Conservation (phyloP, 257 asterid genomes). For the Handroanthus guayacan region DNA sequence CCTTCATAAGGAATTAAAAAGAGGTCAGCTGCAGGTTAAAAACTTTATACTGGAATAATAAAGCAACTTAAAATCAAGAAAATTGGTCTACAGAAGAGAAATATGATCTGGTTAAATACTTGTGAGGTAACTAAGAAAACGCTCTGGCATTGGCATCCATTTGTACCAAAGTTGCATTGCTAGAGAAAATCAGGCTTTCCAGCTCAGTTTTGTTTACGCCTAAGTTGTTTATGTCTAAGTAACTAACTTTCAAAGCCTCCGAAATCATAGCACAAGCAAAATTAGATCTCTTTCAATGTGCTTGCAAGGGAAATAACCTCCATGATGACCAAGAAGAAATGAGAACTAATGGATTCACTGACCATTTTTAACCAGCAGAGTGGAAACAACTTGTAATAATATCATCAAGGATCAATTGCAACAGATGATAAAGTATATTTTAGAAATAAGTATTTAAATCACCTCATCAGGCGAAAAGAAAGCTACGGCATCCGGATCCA, state of each 20-base stretch:
- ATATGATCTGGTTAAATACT: background rate
- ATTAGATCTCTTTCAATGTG: background rate
- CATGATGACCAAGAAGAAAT: background rate
- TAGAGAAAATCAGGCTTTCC: conserved; percentile 11
- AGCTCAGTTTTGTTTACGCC: background rate
- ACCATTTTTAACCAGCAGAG: conserved; percentile 8
- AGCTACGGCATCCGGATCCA: conserved; percentile 87
- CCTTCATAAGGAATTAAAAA: conserved; percentile 55
- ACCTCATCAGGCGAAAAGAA: conserved; percentile 98
- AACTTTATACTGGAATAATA: conserved; percentile 10
- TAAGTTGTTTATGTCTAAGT: background rate
- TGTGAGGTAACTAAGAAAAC: conserved; percentile 14
- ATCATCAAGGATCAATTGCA: conserved; percentile 23
- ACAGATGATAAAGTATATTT: conserved; percentile 8
- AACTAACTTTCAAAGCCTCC: background rate
- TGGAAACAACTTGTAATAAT: conserved; percentile 18
- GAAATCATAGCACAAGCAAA: conserved; percentile 18
- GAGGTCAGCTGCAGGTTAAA: conserved; percentile 42
- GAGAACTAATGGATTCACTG: background rate
- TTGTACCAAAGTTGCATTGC: conserved; percentile 24
- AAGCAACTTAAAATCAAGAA: background rate
- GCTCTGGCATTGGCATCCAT: conserved; percentile 25
- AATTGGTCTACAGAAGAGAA: background rate
- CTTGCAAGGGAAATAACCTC: background rate
- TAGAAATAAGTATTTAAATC: conserved; percentile 31